Percentiles rank a stretch among this genome's conserved stretches.
Evolutionary conservation across 1,284 basidiomycete species (phyloP).

Genomic region (Phlebopus sp.): DNA sequence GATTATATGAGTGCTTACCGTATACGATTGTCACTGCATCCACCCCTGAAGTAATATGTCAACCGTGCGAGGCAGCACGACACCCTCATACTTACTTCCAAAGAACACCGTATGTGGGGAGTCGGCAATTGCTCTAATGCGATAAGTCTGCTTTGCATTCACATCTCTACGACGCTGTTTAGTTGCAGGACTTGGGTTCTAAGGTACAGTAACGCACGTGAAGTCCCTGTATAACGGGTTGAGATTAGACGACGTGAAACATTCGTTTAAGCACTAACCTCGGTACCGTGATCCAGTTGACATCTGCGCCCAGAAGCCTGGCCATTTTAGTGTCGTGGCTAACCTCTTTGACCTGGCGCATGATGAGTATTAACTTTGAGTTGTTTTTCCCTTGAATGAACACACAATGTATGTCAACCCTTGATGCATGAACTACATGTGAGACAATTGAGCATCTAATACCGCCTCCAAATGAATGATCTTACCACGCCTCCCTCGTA

Average conservation of each 20-base stretch:
- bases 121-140: conserved; percentile 68
- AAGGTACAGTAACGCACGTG: conserved; percentile 46
- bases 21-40: conserved; percentile 74
- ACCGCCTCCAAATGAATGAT: neutral
- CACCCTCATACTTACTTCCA: conserved; percentile 53
- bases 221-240: conserved; percentile 52
- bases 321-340: conserved; percentile 79
- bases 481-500: conserved; percentile 76
- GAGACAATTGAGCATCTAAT: conserved; percentile 3
- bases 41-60: conserved; percentile 45
- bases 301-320: conserved; percentile 67
- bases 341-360: conserved; percentile 70
- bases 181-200: neutral
- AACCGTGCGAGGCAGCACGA: neutral
- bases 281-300: conserved; percentile 82
- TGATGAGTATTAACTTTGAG: conserved; percentile 6
- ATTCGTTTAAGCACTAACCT: conserved; percentile 42
- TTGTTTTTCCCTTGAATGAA: neutral
- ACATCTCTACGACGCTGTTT: conserved; percentile 53
- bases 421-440: conserved; percentile 73
- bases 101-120: conserved; percentile 66
- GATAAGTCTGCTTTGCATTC: conserved; percentile 75
- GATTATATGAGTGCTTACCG: conserved; percentile 42
- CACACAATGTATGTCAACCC: conserved; percentile 71
- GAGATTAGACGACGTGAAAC: conserved; percentile 1